Percentiles rank a stretch among this genome's conserved stretches.
These are phyloP conservation scores for Tetrapisispora arboricola DNA, from an alignment of 805 yeast genomes.

Conservation along the genomic window DNA sequence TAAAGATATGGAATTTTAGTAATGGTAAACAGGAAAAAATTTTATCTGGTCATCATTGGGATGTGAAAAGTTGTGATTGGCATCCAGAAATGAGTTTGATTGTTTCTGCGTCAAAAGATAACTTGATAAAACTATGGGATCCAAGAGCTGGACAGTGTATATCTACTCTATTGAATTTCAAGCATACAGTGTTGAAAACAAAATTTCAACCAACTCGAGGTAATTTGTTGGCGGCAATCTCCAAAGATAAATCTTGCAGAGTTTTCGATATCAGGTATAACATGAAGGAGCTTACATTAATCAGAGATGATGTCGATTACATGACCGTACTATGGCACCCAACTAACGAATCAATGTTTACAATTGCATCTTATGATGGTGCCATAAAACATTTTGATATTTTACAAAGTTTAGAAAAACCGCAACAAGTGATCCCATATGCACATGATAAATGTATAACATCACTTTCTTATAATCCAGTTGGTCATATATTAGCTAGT, in stretches of 20 bases:
- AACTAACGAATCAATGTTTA: conserved; percentile 61
- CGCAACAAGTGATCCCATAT: conserved; percentile 61
- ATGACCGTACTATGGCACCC: conserved; percentile 92
- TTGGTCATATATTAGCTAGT: conserved; percentile 83
- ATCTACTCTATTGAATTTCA: conserved; percentile 79
- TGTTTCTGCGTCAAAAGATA: conserved; percentile 92
- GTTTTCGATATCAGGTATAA: conserved; percentile 73
- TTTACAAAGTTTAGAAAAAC: conserved; percentile 30
- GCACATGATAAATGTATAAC: conserved; percentile 94
- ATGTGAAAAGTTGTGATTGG: conserved; percentile 96
- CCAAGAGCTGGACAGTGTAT: conserved; percentile 72
- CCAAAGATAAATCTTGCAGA: conserved; percentile 81
- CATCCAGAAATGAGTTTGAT: conserved; percentile 80
- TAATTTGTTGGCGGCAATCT: conserved; percentile 71
- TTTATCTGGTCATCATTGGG: conserved; percentile 95
- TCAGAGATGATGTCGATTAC: conserved; percentile 77
- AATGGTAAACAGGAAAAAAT: conserved; percentile 74
- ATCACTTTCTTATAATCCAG: conserved; percentile 83
- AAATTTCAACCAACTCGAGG: conserved; percentile 74
- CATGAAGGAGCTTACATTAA: conserved; percentile 64
- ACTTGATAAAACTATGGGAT: conserved; percentile 89
- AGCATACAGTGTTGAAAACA: conserved; percentile 84
- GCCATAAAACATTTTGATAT: conserved; percentile 62
- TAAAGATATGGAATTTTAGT: conserved; percentile 92
- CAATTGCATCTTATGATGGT: conserved; percentile 88